Base-by-base conservation (phyloP, 768 basidiomycete species). In the Lentinula guzmanii region DNA sequence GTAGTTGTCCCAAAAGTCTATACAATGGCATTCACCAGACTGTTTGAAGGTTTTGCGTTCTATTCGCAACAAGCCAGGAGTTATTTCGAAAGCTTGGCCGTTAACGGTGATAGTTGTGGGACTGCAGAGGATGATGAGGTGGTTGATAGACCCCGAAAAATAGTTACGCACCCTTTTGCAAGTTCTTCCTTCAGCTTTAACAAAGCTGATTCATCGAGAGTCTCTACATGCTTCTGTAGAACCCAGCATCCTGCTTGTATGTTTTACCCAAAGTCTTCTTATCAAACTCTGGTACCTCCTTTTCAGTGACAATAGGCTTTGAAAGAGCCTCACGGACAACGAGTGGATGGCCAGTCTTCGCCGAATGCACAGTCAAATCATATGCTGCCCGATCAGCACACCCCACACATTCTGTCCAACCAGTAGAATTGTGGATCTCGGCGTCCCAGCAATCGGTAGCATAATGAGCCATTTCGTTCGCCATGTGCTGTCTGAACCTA, bases 361-460 rank as follows among this genome's bases (percentile, higher is more conserved):
- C 81, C 62, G 87, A 81, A 71, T 98, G 97, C 61, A 98, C 95
- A 37, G 85, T 87, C 67, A 99, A 74, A 75, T 99, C 97, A 74
- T 98, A 98, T 54, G 97, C 96, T 1, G 95, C 93, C 52, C 97
- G 90, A 75, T 99, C 97, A 39, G 97, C 97, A 76, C 97, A 99
- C 8, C 97, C 97, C 60, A 98, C 95, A 72, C 97, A 99, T 77
- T 99, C 97, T 58, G 93, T 96, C 97, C 97, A 99, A 64, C 88
- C 89, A 46, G 75, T 80, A 53, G 92, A 90, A 58, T 92, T 94
- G 64, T 94, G 83, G 65, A 98, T 98, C 78, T 99, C 97, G 46
- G 95, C 97, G 71, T 99, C 97, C 97, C 97, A 99, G 75, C 97
- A 99, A 76, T 98, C 96, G 42, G 94, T 85, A 59, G 97, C 96